Percentiles rank a stretch among this genome's conserved stretches.
phyloP scores from a whole-genome alignment of 2,329 filamentous ascomycete genomes.

The Atkinsonella hypoxylon region DNA sequence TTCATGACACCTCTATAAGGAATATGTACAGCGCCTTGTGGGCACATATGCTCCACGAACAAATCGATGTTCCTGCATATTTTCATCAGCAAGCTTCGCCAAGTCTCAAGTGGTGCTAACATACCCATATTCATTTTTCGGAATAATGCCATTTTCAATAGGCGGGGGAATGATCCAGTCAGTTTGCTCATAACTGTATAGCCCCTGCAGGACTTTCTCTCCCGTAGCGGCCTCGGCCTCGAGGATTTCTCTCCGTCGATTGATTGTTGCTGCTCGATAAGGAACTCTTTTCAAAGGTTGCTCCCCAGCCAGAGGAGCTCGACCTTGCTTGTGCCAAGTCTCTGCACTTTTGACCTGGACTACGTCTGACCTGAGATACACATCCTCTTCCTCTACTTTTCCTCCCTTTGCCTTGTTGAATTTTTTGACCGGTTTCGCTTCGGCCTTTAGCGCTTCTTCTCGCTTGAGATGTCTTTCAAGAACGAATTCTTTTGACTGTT shows the following conservation, averaged over 20 bases:
- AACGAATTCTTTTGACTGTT: conserved; percentile 73
- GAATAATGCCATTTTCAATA: conserved; percentile 74
- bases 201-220: conserved; percentile 71
- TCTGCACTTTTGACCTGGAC: conserved; percentile 81
- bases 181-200: conserved; percentile 77
- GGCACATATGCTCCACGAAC: conserved; percentile 89
- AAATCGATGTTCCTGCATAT: conserved; percentile 68
- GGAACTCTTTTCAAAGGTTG: conserved; percentile 76
- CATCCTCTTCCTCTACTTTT: conserved; percentile 62
- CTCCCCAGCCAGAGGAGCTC: conserved; percentile 58
- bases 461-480: conserved; percentile 78
- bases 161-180: conserved; percentile 91
- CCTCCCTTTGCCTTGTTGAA: conserved; percentile 70
- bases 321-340: conserved; percentile 95
- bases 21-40: conserved; percentile 69
- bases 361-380: conserved; percentile 70
- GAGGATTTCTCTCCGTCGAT: conserved; percentile 78
- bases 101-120: conserved; percentile 1
- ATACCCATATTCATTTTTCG: conserved; percentile 78
- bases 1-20: conserved; percentile 65
- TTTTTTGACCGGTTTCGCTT: conserved; percentile 55
- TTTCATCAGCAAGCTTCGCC: conserved; percentile 7
- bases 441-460: conserved; percentile 72
- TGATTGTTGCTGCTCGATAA: conserved; percentile 80
- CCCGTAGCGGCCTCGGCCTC: conserved; percentile 71